Conservation (phyloP, 1,139 yeast species). For the Hyphopichia burtonii region DNA sequence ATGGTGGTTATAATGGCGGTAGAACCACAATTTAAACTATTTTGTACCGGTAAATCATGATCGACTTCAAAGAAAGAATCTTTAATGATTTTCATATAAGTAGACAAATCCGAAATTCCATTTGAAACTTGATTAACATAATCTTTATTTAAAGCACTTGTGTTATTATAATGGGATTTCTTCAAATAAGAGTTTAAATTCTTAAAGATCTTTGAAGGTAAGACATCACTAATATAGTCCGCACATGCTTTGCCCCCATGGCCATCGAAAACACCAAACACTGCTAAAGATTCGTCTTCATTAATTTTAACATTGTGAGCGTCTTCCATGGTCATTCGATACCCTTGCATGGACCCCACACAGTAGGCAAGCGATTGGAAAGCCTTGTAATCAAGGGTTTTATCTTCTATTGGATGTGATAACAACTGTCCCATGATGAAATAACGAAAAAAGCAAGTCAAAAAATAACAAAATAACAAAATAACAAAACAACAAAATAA, state of each 20-base stretch:
- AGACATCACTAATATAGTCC: conserved; percentile 47
- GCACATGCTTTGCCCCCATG: conserved; percentile 74
- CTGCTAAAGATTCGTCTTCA: conserved; percentile 48
- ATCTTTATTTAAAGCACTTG: neutral
- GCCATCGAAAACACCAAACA: conserved; percentile 78
- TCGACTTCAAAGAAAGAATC: conserved; percentile 61
- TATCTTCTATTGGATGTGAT: conserved; percentile 75
- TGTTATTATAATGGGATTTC: conserved; percentile 1
- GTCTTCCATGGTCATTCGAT: conserved; percentile 74
- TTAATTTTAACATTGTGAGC: conserved; percentile 55
- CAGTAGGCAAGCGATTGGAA: conserved; percentile 53
- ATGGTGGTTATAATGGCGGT: conserved; percentile 62
- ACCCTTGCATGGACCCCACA: conserved; percentile 79
- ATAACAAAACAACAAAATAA: too few relatives aligned
- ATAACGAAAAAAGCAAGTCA: too few relatives aligned
- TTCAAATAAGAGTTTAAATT: conserved; percentile 17
- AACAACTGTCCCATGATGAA: conserved; percentile 68
- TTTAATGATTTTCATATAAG: conserved; percentile 37
- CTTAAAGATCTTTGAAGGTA: conserved; percentile 35
- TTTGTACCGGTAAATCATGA: conserved; percentile 45
- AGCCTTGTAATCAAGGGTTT: conserved; percentile 48
- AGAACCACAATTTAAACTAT: conserved; percentile 57
- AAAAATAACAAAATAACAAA: too few relatives aligned
- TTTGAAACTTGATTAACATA: neutral
- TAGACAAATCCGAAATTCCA: conserved; percentile 1